phyloP scores from a whole-genome alignment of 1,284 basidiomycete species.

The Rhodofomes roseus region DNA sequence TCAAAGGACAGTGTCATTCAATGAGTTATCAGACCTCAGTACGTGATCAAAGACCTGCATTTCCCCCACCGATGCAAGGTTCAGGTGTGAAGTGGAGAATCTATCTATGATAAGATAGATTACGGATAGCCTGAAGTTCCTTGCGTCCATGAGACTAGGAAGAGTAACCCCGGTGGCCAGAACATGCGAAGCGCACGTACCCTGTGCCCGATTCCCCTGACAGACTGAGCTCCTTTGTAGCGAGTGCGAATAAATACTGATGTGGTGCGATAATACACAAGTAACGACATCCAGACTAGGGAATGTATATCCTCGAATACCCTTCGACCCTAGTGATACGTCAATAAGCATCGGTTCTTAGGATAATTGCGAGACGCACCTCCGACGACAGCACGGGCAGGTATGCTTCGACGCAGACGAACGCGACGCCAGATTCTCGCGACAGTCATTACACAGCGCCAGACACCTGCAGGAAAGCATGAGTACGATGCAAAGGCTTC shows the following conservation, averaged over 20 bases:
- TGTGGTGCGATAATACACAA: background rate
- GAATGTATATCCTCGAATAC: slow-evolving; percentile 11
- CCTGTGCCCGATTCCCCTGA: too few relatives aligned
- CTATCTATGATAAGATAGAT: too few relatives aligned
- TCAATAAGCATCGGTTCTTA: background rate
- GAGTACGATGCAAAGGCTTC: background rate
- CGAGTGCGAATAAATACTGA: background rate
- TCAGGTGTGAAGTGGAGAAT: too few relatives aligned
- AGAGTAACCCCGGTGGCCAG: too few relatives aligned
- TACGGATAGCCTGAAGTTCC: too few relatives aligned
- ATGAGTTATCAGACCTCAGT: too few relatives aligned
- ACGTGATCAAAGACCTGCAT: too few relatives aligned
- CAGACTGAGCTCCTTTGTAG: background rate
- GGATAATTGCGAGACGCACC: slow-evolving; percentile 36
- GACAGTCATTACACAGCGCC: slow-evolving; percentile 69
- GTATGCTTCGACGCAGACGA: slow-evolving; percentile 61
- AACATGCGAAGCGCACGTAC: too few relatives aligned
- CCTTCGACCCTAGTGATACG: slow-evolving; percentile 6
- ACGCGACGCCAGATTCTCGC: slow-evolving; percentile 63
- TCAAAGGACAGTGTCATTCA: too few relatives aligned
- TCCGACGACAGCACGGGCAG: slow-evolving; percentile 71
- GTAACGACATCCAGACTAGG: background rate
- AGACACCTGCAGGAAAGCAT: slow-evolving; percentile 46
- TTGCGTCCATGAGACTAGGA: background rate
- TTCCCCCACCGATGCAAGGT: too few relatives aligned